These are phyloP conservation scores for Psophocarpus tetragonolobus DNA, from an alignment of 306 rosid genomes.

Conservation along the genomic window DNA sequence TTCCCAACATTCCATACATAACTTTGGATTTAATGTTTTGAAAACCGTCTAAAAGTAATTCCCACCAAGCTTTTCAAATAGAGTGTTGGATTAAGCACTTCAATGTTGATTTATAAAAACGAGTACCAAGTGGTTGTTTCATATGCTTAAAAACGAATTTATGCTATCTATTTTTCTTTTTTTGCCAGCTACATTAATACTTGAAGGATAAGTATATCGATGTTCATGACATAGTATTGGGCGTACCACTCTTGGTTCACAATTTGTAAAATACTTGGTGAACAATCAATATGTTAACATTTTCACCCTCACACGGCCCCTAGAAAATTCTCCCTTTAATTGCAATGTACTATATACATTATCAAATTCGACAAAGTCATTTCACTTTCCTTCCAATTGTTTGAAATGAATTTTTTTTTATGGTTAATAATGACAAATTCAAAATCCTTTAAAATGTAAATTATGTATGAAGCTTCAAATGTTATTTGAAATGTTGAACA, in stretches of 20 bases:
- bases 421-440: not conserved
- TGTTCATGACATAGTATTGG: not conserved
- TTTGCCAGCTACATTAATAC: not conserved
- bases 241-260: not conserved
- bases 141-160: slow-evolving; percentile 1
- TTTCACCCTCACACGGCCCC: not conserved
- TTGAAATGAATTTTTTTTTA: slow-evolving; percentile 8
- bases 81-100: slow-evolving; percentile 22
- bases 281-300: not conserved
- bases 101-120: slow-evolving; percentile 20
- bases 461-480: not conserved
- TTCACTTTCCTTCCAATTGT: slow-evolving; percentile 21
- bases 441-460: not conserved
- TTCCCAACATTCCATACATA: not conserved
- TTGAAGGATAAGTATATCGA: not conserved
- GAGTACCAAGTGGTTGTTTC: slow-evolving; percentile 6
- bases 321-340: not conserved
- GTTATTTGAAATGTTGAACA: not conserved
- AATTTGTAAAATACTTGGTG: slow-evolving; percentile 1
- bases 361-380: not conserved
- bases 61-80: slow-evolving; percentile 25
- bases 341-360: not conserved
- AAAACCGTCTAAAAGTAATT: slow-evolving; percentile 1
- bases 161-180: not conserved
- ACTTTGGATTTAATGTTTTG: not conserved